A percentile compares a stretch with the other conserved stretches of the same genome.
Conservation (phyloP, 2,329 filamentous ascomycete species). For the Zymoseptoria tritici region DNA sequence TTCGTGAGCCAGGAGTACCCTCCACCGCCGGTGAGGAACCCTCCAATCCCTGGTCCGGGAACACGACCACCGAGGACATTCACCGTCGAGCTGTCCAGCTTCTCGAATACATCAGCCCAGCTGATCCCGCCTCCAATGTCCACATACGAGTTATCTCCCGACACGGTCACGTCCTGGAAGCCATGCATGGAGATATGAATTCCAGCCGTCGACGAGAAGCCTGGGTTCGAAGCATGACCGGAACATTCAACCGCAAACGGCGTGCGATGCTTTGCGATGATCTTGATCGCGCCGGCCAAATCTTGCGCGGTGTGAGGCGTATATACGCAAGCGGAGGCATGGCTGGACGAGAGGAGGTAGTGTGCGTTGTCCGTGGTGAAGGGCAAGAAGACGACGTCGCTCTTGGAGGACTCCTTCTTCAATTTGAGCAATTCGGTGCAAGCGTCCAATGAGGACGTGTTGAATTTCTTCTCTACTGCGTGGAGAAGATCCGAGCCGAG, state of each 20-base stretch:
- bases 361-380: not conserved
- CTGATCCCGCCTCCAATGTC: conserved; percentile 5
- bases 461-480: not conserved
- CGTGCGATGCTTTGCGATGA: conserved; percentile 1
- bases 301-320: not conserved
- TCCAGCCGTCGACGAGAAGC: conserved; percentile 7
- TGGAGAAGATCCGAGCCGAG: not conserved
- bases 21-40: conserved; percentile 6
- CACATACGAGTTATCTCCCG: conserved; percentile 1
- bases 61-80: conserved; percentile 9
- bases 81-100: conserved; percentile 4
- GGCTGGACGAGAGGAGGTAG: not conserved
- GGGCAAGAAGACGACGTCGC: not conserved
- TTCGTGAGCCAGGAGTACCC: conserved; percentile 9
- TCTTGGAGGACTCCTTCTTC: not conserved
- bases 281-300: conserved; percentile 1
- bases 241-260: conserved; percentile 6
- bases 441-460: not conserved
- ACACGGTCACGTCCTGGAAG: conserved; percentile 4
- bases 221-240: conserved; percentile 8
- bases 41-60: conserved; percentile 8
- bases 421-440: not conserved
- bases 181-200: conserved; percentile 7
- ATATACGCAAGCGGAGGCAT: not conserved
- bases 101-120: conserved; percentile 8